A percentile compares a stretch with the other conserved stretches of the same genome.
These are phyloP conservation scores for Fagopyrum esculentum DNA, from an alignment of 148 eudicot species.

Conservation along the genomic window DNA sequence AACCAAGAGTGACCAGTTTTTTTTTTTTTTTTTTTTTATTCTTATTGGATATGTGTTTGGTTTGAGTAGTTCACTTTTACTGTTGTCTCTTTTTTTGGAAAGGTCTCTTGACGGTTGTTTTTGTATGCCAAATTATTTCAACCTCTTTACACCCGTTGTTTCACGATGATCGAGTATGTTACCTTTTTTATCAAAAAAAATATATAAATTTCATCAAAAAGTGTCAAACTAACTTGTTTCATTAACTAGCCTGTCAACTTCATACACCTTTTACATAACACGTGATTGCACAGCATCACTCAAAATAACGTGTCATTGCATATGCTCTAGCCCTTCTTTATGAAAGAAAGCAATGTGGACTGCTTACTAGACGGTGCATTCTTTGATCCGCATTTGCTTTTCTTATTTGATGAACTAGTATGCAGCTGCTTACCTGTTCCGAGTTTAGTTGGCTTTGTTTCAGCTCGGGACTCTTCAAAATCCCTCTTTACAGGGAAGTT, in stretches of 20 bases:
- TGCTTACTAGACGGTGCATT: constrained; percentile 46
- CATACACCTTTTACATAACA: background rate
- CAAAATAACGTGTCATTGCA: background rate
- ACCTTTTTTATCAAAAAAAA: too few relatives aligned
- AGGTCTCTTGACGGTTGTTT: too few relatives aligned
- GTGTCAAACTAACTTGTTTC: too few relatives aligned
- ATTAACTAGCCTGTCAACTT: background rate
- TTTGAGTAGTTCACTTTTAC: too few relatives aligned
- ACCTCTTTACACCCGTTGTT: too few relatives aligned
- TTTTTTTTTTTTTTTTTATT: too few relatives aligned
- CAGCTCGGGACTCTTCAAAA: constrained; percentile 31
- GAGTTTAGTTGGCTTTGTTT: constrained; percentile 24
- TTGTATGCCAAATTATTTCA: too few relatives aligned
- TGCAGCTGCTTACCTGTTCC: constrained; percentile 22
- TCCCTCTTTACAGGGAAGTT: constrained; percentile 43
- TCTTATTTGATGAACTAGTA: constrained; percentile 40
- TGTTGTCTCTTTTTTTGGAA: too few relatives aligned
- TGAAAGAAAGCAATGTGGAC: constrained; percentile 60
- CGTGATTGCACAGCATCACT: background rate
- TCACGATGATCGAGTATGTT: too few relatives aligned
- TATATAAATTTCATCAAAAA: too few relatives aligned
- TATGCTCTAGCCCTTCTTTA: constrained; percentile 40
- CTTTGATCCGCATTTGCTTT: constrained; percentile 29
- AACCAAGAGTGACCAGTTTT: too few relatives aligned
- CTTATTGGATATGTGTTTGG: too few relatives aligned